phyloP scores from a whole-genome alignment of 2,329 filamentous ascomycete species.

The Monilinia fructigena region DNA sequence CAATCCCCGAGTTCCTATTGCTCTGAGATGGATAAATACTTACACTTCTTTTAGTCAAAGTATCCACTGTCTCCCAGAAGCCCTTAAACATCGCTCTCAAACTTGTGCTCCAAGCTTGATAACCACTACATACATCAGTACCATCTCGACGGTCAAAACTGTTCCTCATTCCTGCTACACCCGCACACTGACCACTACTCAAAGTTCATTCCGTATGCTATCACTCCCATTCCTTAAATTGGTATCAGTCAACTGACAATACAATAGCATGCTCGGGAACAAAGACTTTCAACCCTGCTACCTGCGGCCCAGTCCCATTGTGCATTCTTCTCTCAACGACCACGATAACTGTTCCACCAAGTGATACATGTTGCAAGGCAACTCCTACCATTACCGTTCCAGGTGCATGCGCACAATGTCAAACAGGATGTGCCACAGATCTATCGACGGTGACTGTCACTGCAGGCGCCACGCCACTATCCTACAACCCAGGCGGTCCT shows the following conservation, averaged over 20 bases:
- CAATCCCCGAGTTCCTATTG: background rate
- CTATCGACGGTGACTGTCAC: slow-evolving; percentile 15
- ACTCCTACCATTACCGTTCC: slow-evolving; percentile 39
- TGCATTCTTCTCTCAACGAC: slow-evolving; percentile 32
- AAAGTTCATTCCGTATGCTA: slow-evolving; percentile 17
- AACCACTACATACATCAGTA: slow-evolving; percentile 27
- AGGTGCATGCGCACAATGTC: slow-evolving; percentile 35
- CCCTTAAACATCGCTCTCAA: slow-evolving; percentile 5
- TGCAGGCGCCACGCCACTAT: background rate
- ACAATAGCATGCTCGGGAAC: slow-evolving; percentile 20
- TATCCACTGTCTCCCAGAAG: slow-evolving; percentile 15
- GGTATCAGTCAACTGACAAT: slow-evolving; percentile 3
- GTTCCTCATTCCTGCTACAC: slow-evolving; percentile 36
- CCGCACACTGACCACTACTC: slow-evolving; percentile 30
- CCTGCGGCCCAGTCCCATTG: slow-evolving; percentile 12
- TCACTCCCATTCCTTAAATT: background rate
- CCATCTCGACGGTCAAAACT: slow-evolving; percentile 25
- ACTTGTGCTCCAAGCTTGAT: slow-evolving; percentile 25
- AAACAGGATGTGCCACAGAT: slow-evolving; percentile 33
- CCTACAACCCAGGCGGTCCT: slow-evolving; percentile 15
- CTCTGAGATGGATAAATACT: background rate
- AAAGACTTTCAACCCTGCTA: slow-evolving; percentile 4
- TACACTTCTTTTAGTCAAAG: slow-evolving; percentile 2
- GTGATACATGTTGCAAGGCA: slow-evolving; percentile 43
- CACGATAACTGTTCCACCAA: slow-evolving; percentile 43